Evolutionary conservation across 371 early-diverging fungal genomes (phyloP), one percentile per base, ranked within the genome.

Genomic region (Mucor circinelloides): DNA sequence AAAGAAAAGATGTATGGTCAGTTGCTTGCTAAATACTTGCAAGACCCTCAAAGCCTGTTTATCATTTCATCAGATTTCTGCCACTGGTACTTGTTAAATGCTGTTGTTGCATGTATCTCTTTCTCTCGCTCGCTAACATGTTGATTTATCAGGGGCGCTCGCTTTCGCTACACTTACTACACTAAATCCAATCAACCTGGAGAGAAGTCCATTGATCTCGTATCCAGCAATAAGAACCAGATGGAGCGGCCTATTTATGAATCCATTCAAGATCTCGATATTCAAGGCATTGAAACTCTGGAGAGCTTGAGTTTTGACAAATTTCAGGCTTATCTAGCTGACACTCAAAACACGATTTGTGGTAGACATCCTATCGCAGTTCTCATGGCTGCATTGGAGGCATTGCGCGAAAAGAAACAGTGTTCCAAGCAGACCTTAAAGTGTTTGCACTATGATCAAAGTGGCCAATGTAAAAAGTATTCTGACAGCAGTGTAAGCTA

Each of bases 61-160:
- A 85, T 97, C 36, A 83, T 98, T 21, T 97, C 97, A 12, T 92
- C 93, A 2, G 98, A 98, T 72, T 98, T 98, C 72, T 97, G 98
- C 77, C 98, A 98, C 70, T 98, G 96, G 92, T 94, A 82, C 68
- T 50, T 25, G 17, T 46, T 42, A 32, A 34, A 12, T n/a, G 4
- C 5, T 19, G n/a, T n/a, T n/a, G n/a, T n/a, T n/a, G n/a, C n/a
- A n/a, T n/a, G n/a, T n/a, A n/a, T n/a, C n/a, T n/a, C n/a, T n/a
- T n/a, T n/a, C n/a, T n/a, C n/a, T n/a, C n/a, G n/a, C n/a, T n/a
- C n/a, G n/a, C n/a, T n/a, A n/a, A 44, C 23, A 46, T 46, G 0
- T 15, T 21, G 13, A 44, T 46, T 2, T 27, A 23, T 48, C 67
- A 83, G 83, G 91, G 92, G 91, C 0, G 71, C 74, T 27, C 88